Conservation (phyloP, 176 grass and related monocot species). For the Oryza nivara region DNA sequence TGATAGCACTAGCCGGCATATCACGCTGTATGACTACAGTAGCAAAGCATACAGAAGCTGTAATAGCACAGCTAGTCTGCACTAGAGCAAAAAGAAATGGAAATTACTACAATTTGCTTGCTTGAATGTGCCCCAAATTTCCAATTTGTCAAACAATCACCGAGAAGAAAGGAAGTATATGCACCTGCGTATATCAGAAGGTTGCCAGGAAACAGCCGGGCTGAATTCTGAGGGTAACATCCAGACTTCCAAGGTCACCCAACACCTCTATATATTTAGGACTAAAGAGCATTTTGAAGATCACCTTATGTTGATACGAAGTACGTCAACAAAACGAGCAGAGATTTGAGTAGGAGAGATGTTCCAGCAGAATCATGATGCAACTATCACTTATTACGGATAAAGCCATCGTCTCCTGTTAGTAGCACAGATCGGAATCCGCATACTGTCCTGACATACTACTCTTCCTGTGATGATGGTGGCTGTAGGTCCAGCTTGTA, state of each 20-base stretch:
- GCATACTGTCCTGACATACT: constrained; percentile 16
- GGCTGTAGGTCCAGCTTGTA: constrained; percentile 88
- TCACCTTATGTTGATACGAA: neutral
- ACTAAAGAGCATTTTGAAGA: neutral
- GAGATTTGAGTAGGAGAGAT: neutral
- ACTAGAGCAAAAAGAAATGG: neutral
- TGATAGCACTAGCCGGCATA: neutral
- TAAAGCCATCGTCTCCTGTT: constrained; percentile 32
- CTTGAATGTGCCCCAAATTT: neutral
- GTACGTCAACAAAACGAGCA: constrained; percentile 19
- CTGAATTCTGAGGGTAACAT: neutral
- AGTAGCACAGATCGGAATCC: neutral
- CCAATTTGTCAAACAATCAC: neutral
- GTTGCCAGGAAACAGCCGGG: neutral
- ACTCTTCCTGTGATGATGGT: constrained; percentile 45
- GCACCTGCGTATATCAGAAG: neutral
- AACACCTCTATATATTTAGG: constrained; percentile 6
- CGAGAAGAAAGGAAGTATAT: constrained; percentile 1
- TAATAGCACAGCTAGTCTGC: neutral
- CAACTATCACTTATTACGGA: constrained; percentile 1
- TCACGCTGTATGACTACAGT: neutral
- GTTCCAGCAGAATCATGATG: constrained; percentile 13
- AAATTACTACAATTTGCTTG: constrained; percentile 9
- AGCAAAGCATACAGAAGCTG: neutral
- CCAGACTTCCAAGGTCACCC: neutral